Conservation (phyloP, 2,329 filamentous ascomycete species). For the Beauveria brongniartii region DNA sequence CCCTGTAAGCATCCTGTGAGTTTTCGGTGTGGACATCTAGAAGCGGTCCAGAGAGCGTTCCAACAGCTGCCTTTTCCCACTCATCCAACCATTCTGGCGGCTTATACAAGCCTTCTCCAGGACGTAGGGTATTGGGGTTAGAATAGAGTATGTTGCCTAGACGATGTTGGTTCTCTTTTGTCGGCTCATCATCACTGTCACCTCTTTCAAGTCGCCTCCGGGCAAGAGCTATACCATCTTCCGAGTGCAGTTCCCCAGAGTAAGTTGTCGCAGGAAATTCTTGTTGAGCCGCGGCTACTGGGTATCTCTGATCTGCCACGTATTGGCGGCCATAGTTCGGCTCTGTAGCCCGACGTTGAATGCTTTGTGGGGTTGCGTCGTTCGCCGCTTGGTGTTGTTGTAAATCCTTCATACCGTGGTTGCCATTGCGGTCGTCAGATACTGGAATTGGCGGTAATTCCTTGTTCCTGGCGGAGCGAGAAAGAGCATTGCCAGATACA, state of each 20-base stretch:
- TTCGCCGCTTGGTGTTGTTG: not conserved
- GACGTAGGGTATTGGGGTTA: constrained; percentile 32
- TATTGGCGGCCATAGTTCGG: constrained; percentile 21
- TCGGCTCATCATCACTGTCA: constrained; percentile 21
- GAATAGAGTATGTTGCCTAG: constrained; percentile 35
- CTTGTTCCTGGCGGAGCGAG: constrained; percentile 22
- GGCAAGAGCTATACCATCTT: constrained; percentile 8
- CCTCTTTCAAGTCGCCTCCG: constrained; percentile 21
- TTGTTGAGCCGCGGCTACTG: not conserved
- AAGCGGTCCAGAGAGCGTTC: constrained; percentile 48
- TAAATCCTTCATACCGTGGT: not conserved
- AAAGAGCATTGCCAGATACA: constrained; percentile 10
- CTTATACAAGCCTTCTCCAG: constrained; percentile 49
- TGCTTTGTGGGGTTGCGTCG: constrained; percentile 9
- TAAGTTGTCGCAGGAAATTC: not conserved
- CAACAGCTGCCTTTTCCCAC: constrained; percentile 61
- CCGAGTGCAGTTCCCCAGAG: constrained; percentile 16
- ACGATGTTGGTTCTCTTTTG: constrained; percentile 25
- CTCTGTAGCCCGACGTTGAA: constrained; percentile 24
- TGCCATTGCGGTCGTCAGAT: not conserved
- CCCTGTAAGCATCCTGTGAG: constrained; percentile 40
- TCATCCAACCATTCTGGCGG: constrained; percentile 58
- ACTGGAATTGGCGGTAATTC: constrained; percentile 21
- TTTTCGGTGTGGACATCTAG: constrained; percentile 46
- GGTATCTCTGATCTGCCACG: constrained; percentile 21